Base-by-base conservation (phyloP, 257 asterid species). In the Eustoma russellianum region DNA sequence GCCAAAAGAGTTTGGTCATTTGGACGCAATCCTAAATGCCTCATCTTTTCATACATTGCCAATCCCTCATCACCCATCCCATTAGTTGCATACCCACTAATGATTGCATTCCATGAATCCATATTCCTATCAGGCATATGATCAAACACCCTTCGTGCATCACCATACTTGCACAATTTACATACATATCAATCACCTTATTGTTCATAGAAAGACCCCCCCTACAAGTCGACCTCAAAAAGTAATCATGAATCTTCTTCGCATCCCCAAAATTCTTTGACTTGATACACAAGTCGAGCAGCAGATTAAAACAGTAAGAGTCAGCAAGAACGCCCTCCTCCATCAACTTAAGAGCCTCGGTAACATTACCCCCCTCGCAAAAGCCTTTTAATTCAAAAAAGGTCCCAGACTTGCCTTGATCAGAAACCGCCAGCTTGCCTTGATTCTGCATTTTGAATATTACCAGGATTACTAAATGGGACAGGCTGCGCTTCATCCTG, bases 71-170 rank as follows among this genome's bases (percentile, higher is more conserved):
- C 98, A 3, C 98, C 98, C 58, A 80, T 52, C 17, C 95, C 97
- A 35, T 91, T 87, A 15, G 51, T 54, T 2, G 94, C 93, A 57
- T 87, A 87, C 40, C 95, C 97, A 60, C 64, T 62, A 19, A 91
- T 85, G 95, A 91, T 80, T 74, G 78, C 66, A 71, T 87, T 95
- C 98, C 98, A 91, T 4, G 97, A 75, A 67, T 81, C 90, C 79
- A 87, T 79, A 57, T 79, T 73, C 69, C 88, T 81, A 17, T 82
- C 97, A 40, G 86, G 79, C 97, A 87, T 79, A 68, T 87, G 94
- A 82, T 91, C 98, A 47, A 91, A 91, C 44, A 88, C 97, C 48
- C 95, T 72, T 3, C 80, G 76, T 1, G 94, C 97, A 66, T 91
- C 97, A 1, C 71, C 98, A 91, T 91, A 61, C 97, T 79, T 44